phyloP scores from a whole-genome alignment of 495 filamentous ascomycete species.

The Aspergillus ostianus region DNA sequence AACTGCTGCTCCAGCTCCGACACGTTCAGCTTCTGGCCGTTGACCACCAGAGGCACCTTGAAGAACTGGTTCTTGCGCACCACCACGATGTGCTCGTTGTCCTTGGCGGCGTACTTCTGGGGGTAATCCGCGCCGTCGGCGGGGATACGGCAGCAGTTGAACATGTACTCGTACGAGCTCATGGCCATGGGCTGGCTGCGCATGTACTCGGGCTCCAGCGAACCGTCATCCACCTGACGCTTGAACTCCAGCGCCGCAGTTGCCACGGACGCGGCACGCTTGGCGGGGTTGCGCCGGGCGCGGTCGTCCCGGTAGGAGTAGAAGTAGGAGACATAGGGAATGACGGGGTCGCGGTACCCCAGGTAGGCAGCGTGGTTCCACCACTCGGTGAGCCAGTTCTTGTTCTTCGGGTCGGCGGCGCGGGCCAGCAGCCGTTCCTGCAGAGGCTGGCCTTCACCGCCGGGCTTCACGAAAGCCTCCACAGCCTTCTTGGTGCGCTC shows the following conservation, averaged over 20 bases:
- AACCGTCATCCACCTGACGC: constrained; percentile 77
- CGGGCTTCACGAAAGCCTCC: constrained; percentile 76
- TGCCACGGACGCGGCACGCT: constrained; percentile 87
- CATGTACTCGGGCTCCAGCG: constrained; percentile 97
- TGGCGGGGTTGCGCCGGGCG: constrained; percentile 79
- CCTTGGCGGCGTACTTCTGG: constrained; percentile 69
- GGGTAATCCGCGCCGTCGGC: constrained; percentile 77
- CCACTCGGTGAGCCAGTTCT: constrained; percentile 97
- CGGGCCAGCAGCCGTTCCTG: constrained; percentile 85
- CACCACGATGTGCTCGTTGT: constrained; percentile 82
- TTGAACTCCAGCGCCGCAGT: constrained; percentile 89
- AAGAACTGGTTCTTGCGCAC: constrained; percentile 97
- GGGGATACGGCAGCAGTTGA: constrained; percentile 90
- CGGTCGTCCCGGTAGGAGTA: constrained; percentile 97
- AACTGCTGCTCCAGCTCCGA: constrained; percentile 88
- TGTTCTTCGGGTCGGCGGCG: constrained; percentile 75
- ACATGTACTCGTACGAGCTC: constrained; percentile 99
- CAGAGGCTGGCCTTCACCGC: constrained; percentile 76
- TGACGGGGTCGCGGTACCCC: constrained; percentile 88
- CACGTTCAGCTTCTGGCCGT: constrained; percentile 79
- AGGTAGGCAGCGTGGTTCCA: constrained; percentile 96
- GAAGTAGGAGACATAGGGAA: constrained; percentile 99
- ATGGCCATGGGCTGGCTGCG: constrained; percentile 92
- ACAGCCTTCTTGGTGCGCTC: constrained; percentile 78
- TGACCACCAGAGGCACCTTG: constrained; percentile 74